phyloP scores from a whole-genome alignment of 768 basidiomycete genomes.

The Floccularia luteovirens region DNA sequence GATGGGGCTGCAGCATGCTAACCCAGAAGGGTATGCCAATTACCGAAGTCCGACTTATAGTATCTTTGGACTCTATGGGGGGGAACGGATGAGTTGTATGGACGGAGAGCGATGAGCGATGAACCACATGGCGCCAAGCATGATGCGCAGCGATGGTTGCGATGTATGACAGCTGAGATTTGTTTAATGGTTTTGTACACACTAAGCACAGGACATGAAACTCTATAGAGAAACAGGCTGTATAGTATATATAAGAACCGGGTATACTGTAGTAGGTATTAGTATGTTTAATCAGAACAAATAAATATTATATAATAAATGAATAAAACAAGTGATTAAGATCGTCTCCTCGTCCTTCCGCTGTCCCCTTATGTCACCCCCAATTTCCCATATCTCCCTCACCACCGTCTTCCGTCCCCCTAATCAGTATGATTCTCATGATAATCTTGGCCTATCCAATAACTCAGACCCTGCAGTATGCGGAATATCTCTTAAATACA shows the following conservation, averaged over 20 bases:
- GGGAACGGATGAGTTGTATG: conserved; percentile 44
- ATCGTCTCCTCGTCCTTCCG: no score
- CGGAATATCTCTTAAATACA: conserved; percentile 72
- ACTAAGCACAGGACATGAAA: no score
- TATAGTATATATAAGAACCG: no score
- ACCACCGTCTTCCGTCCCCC: conserved; percentile 18
- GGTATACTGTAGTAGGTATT: no score
- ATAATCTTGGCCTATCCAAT: conserved; percentile 32
- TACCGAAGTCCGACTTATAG: conserved; percentile 82
- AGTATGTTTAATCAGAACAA: no score
- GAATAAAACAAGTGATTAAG: not conserved
- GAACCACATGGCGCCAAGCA: no score
- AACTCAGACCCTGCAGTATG: conserved; percentile 44
- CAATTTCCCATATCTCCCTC: conserved; percentile 15
- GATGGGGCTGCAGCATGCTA: conserved; percentile 63
- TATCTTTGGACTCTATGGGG: conserved; percentile 68
- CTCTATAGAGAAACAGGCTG: no score
- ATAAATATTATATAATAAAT: not conserved
- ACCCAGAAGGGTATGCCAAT: conserved; percentile 53
- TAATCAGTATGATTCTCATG: conserved; percentile 24
- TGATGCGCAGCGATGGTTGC: no score
- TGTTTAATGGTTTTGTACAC: no score
- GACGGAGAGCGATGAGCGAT: conserved; percentile 7
- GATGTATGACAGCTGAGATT: no score
- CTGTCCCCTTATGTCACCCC: conserved; percentile 8